phyloP scores from a whole-genome alignment of 2,329 filamentous ascomycete genomes.

The Fusarium dimerum region DNA sequence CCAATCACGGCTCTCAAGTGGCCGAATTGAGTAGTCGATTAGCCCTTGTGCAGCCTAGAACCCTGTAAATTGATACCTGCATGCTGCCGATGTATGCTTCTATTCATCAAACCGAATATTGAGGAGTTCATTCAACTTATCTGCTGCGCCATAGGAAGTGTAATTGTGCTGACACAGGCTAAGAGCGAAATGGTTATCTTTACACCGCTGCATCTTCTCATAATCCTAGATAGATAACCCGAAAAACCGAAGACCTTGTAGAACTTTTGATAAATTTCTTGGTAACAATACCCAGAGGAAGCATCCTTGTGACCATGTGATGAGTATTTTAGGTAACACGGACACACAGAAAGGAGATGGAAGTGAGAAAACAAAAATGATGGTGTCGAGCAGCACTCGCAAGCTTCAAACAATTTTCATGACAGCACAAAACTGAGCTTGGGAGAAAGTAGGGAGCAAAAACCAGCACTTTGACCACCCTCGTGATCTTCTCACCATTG shows the following conservation, averaged over 20 bases:
- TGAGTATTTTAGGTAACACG: not conserved
- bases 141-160: not conserved
- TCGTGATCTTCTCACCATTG: not conserved
- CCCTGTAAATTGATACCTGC: not conserved
- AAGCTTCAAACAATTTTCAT: not conserved
- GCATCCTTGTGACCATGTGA: not conserved
- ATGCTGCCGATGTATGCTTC: too few relatives aligned
- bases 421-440: not conserved
- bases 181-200: not conserved
- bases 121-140: not conserved
- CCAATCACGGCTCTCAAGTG: conserved; percentile 26
- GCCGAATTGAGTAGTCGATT: conserved; percentile 32
- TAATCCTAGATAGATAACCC: not conserved
- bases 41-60: not conserved
- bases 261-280: too few relatives aligned
- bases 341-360: not conserved
- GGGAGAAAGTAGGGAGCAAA: not conserved
- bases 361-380: not conserved
- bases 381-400: not conserved
- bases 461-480: not conserved
- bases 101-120: not conserved
- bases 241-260: too few relatives aligned
- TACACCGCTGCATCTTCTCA: not conserved
- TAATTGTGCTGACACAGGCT: not conserved
- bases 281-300: not conserved